Base-by-base conservation (phyloP, 257 asterid genomes). In the Forsythia suspensa region DNA sequence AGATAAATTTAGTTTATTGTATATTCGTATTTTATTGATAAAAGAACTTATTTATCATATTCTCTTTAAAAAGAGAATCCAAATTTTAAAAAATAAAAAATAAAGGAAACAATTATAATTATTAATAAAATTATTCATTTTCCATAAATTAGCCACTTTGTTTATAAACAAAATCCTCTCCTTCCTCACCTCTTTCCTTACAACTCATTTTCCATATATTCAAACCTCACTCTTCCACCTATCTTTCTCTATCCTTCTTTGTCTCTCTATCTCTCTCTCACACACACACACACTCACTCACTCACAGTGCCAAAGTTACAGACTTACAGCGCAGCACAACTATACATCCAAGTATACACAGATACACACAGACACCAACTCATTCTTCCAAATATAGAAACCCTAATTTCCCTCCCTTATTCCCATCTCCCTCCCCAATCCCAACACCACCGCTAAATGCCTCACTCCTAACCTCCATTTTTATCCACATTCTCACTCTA, bases 131-230 rank as follows among this genome's bases (percentile, higher is more conserved):
- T 57, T 57, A 5, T 4, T 52, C 3, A 0, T 52, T 1, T 16
- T 57, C 34, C 34, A 24, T 24, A 8, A 20, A 59, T 59, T 59
- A 59, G 29, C 15, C 36, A 59, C 4, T 59, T 59, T 59, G 18
- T 63, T 29, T 63, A 59, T 59, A 75, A 80, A 72, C 76, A 81
- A 73, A 76, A 68, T 71, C 76, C 78, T 76, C 42, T 69, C 83
- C 51, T 79, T 59, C 73, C 36, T 73, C 74, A 46, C 77, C 4
- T 63, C 75, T 71, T 38, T 44, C 37, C 65, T 69, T 66, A 83
- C 90, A 88, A 83, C 90, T 90, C 88, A 83, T 80, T 78, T 81
- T 48, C 81, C 79, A 66, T 34, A 81, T 85, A 87, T 82, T 75
- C 82, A 84, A 86, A 84, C 89, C 88, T 89, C 87, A 88, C 82